These are phyloP conservation scores for Pelargonium nanum DNA, from an alignment of 345 rosid species.

Conservation along the genomic window DNA sequence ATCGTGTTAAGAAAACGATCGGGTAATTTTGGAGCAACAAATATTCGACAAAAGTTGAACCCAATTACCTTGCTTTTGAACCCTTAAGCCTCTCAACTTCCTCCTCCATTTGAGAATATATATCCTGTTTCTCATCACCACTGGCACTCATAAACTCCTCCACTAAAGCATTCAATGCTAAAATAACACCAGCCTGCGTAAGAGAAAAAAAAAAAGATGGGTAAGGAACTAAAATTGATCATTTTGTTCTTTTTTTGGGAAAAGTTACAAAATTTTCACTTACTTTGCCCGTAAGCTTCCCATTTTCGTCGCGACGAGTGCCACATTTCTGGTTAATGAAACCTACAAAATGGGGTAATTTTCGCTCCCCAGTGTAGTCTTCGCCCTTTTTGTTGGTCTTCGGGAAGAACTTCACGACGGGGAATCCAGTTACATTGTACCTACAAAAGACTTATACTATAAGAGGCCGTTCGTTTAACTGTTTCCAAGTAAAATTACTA, in stretches of 20 bases:
- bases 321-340: conserved; percentile 80
- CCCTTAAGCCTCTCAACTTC: conserved; percentile 72
- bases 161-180: conserved; percentile 60
- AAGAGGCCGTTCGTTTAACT: too few relatives aligned
- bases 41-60: too few relatives aligned
- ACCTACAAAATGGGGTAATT: conserved; percentile 69
- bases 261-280: conserved; percentile 3
- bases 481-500: too few relatives aligned
- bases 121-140: conserved; percentile 59
- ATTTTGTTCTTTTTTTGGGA: background rate
- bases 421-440: conserved; percentile 84
- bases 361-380: conserved; percentile 84
- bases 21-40: too few relatives aligned
- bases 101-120: conserved; percentile 54
- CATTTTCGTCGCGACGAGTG: conserved; percentile 77
- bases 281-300: conserved; percentile 73
- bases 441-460: too few relatives aligned
- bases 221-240: background rate
- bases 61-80: conserved; percentile 44
- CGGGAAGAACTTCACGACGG: conserved; percentile 85
- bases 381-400: conserved; percentile 87
- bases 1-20: background rate
- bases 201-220: conserved; percentile 1
- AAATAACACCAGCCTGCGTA: conserved; percentile 75
- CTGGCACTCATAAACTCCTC: conserved; percentile 74